phyloP scores from a whole-genome alignment of 768 basidiomycete species.

The Leccinum variicolor region DNA sequence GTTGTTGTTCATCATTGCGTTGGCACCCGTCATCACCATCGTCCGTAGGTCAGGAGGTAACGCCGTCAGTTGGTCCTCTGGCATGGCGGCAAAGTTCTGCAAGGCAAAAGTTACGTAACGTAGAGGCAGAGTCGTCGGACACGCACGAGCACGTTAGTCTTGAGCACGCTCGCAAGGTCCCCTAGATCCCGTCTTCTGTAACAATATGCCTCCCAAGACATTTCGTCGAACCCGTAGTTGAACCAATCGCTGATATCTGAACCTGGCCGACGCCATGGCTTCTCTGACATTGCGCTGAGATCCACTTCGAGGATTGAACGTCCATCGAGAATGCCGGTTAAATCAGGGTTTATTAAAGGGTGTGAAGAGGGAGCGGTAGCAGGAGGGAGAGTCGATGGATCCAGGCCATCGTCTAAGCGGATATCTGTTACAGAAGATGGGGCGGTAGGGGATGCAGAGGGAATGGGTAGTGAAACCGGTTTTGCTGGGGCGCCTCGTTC shows the following conservation, averaged over 20 bases:
- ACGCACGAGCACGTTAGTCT: conserved; percentile 79
- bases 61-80: conserved; percentile 73
- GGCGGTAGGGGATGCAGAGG: conserved; percentile 20
- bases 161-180: conserved; percentile 75
- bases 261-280: conserved; percentile 90
- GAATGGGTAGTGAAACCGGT: conserved; percentile 13
- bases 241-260: conserved; percentile 97
- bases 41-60: conserved; percentile 79
- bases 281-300: conserved; percentile 66
- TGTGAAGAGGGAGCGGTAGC: conserved; percentile 75
- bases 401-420: conserved; percentile 48
- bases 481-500: conserved; percentile 52
- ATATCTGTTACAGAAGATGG: conserved; percentile 19
- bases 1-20: conserved; percentile 69
- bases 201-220: conserved; percentile 92
- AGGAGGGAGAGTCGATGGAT: conserved; percentile 62
- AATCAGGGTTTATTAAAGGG: conserved; percentile 69
- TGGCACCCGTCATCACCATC: conserved; percentile 84
- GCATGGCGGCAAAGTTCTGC: conserved; percentile 79
- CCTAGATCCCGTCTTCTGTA: conserved; percentile 79
- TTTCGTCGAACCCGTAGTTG: conserved; percentile 98
- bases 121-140: background rate
- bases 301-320: conserved; percentile 86
- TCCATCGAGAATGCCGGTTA: conserved; percentile 65
- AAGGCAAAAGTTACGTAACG: conserved; percentile 7